Percentiles rank a stretch among this genome's conserved stretches.
phyloP scores from a whole-genome alignment of 495 filamentous ascomycete genomes.

The Neurospora cerealis region DNA sequence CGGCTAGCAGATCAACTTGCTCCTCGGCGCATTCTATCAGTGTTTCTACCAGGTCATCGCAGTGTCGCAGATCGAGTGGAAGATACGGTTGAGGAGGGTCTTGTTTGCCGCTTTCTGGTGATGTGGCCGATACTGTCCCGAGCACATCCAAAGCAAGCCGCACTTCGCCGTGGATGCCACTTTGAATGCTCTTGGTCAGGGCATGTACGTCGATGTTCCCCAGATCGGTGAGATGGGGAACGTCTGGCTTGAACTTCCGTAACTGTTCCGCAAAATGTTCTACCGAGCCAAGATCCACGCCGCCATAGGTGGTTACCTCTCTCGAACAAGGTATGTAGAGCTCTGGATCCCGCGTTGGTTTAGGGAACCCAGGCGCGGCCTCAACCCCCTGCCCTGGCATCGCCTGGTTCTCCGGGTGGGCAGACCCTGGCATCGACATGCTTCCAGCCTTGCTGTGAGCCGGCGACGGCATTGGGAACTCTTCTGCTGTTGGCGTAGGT shows the following conservation, averaged over 20 bases:
- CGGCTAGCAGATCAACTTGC: constrained; percentile 67
- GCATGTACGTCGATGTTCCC: constrained; percentile 85
- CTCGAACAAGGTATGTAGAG: constrained; percentile 55
- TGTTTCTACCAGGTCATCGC: constrained; percentile 81
- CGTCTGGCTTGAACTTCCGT: constrained; percentile 52
- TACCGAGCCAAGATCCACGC: constrained; percentile 51
- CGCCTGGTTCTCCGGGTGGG: constrained; percentile 21
- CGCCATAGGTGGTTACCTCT: constrained; percentile 50
- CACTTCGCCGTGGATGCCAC: constrained; percentile 79
- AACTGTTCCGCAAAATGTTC: constrained; percentile 54
- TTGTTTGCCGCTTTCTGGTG: constrained; percentile 40
- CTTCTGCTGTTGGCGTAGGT: constrained; percentile 25
- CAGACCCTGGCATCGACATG: constrained; percentile 22
- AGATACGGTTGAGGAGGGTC: constrained; percentile 23
- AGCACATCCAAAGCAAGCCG: constrained; percentile 81
- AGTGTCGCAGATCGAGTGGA: constrained; percentile 49
- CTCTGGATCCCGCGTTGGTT: constrained; percentile 26
- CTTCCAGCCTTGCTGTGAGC: constrained; percentile 28
- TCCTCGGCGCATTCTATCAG: constrained; percentile 86
- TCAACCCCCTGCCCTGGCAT: constrained; percentile 12
- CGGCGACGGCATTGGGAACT: constrained; percentile 34
- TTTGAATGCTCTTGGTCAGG: constrained; percentile 86
- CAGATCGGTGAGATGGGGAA: constrained; percentile 67
- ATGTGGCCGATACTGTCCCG: constrained; percentile 57
- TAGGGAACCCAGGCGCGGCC: constrained; percentile 20